Evolutionary conservation across 129 eudicot genomes (phyloP), one percentile per base, ranked within the genome.

Genomic region (Sambucus nigra): DNA sequence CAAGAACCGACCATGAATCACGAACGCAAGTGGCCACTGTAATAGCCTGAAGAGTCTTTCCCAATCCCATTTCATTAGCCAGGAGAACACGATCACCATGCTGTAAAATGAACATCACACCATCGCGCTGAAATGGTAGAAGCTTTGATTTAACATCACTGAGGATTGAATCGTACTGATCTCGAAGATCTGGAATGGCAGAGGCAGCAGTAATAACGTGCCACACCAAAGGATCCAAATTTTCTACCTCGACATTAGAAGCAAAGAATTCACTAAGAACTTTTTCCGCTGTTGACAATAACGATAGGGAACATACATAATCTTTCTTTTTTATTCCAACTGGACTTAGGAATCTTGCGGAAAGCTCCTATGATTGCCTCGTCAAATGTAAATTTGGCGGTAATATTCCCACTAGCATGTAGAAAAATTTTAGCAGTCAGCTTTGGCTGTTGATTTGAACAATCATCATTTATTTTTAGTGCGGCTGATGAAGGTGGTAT

Each of bases 171-270:
- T 3, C 11, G 6, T n/a, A 44, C 49, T 23, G 16, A 91, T 95
- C 98, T 76, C 65, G 96, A 72, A 92, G 96, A 80, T 92, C 94
- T 58, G 87, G 77, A 67, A 77, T 71, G 39, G 70, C 55, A 23
- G 96, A 67, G 32, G 94, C 91, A 70, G 94, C 87, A 68, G 72
- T 76, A 58, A 92, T 75, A 60, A 96, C 99, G 72, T 91, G 96
- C 42, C 72, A 83, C 44, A 80, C 80, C 68, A 92, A 51, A 61
- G 99, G 92, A 69, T 92, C 99, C 63, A 92, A 50, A 68, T 69
- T 77, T 71, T 86, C 94, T 60, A 92, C 59, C 96, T 85, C 94
- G 47, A 91, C 57, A 52, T 73, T 74, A 44, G 62, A 55, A 60
- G 63, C 57, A 55, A 74, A 55, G 59, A 79, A 5, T 57, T 79